Percentiles rank a stretch among this genome's conserved stretches.
These are phyloP conservation scores for Talaromyces sp. DNA, from an alignment of 2,329 filamentous ascomycete genomes.

Conservation along the genomic window DNA sequence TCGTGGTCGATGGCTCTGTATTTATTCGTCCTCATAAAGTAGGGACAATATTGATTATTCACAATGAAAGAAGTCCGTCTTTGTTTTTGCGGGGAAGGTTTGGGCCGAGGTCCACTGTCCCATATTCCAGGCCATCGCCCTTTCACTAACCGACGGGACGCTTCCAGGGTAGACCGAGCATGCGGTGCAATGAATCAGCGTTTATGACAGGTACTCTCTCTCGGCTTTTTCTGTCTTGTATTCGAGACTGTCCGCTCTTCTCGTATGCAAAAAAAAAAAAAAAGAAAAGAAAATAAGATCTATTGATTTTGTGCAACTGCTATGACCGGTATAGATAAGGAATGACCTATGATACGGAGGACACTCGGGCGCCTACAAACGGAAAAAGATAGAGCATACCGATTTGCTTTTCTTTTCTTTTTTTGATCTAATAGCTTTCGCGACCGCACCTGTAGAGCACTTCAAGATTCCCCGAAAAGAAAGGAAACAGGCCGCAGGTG, in stretches of 20 bases:
- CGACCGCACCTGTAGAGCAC: background rate
- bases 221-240: background rate
- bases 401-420: background rate
- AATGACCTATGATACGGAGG: background rate
- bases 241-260: background rate
- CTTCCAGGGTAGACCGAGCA: background rate
- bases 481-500: background rate
- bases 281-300: background rate
- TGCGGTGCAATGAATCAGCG: background rate
- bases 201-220: background rate
- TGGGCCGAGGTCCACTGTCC: slow-evolving; percentile 11
- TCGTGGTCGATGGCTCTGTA: background rate
- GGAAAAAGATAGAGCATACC: background rate
- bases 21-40: background rate
- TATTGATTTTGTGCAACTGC: background rate
- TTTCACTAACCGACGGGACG: background rate
- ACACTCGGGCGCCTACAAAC: background rate
- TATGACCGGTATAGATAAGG: background rate
- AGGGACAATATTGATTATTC: background rate
- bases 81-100: slow-evolving; percentile 17
- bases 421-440: background rate
- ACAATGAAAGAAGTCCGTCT: background rate
- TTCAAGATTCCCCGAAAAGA: background rate
- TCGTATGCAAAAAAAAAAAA: too few species aligned
- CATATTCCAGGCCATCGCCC: background rate